Percentiles rank a stretch among this genome's conserved stretches.
These are phyloP conservation scores for Hymenoscyphus fructigenus DNA, from an alignment of 2,329 filamentous ascomycete genomes.

Conservation along the genomic window DNA sequence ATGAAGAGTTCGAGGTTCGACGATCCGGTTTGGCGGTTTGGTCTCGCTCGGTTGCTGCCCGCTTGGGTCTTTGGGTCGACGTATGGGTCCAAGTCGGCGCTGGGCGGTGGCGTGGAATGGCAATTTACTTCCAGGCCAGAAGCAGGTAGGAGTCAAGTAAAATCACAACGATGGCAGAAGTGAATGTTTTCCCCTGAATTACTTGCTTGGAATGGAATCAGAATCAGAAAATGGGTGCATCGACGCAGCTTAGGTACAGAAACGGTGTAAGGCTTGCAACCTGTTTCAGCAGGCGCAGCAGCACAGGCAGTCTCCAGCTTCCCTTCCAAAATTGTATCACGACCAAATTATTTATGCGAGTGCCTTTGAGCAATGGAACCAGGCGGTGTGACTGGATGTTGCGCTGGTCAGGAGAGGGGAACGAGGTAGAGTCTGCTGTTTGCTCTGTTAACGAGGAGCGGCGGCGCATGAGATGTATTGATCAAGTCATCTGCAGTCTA, in stretches of 20 bases:
- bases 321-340: neutral
- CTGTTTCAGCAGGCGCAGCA: conserved; percentile 3
- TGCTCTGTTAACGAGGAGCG: neutral
- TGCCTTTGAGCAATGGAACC: neutral
- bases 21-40: neutral
- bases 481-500: conserved; percentile 5
- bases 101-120: neutral
- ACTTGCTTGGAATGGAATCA: neutral
- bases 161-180: neutral
- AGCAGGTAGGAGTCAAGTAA: neutral
- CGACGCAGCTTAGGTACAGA: neutral
- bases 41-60: too few species aligned
- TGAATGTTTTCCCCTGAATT: neutral
- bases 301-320: neutral
- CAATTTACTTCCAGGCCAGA: neutral
- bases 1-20: conserved; percentile 1
- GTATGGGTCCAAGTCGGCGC: neutral
- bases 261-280: neutral
- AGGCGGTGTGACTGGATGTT: neutral
- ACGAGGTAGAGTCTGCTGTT: conserved; percentile 2
- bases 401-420: neutral
- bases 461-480: neutral
- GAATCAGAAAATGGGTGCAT: neutral
- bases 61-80: neutral
- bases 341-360: neutral